Conservation (phyloP, 805 yeast species). For the Candida jianshihensis region DNA sequence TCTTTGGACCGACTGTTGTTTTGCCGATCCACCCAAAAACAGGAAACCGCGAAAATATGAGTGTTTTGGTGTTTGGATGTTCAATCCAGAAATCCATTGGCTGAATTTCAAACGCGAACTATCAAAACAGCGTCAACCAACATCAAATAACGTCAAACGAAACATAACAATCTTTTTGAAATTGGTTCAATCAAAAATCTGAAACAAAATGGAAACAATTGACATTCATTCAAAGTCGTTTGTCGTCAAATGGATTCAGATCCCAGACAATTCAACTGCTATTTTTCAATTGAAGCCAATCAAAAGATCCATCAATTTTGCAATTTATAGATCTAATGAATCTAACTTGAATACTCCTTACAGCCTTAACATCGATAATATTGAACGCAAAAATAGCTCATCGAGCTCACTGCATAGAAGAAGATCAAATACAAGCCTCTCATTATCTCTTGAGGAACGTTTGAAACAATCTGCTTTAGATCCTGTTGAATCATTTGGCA, state of each 20-base stretch:
- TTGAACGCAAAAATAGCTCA: slow-evolving; percentile 7
- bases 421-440: slow-evolving; percentile 31
- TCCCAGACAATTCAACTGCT: slow-evolving; percentile 57
- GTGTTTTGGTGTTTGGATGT: no score
- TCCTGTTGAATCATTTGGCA: slow-evolving; percentile 47
- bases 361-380: background rate
- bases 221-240: slow-evolving; percentile 88
- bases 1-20: no score
- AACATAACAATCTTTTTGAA: no score
- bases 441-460: slow-evolving; percentile 46
- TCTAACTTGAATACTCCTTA: slow-evolving; percentile 1
- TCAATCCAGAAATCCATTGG: no score
- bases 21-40: no score
- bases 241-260: slow-evolving; percentile 85
- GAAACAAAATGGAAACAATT: slow-evolving; percentile 92
- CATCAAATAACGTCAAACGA: background rate
- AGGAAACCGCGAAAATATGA: no score
- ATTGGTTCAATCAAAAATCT: no score
- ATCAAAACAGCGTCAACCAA: background rate
- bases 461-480: slow-evolving; percentile 47
- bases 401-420: slow-evolving; percentile 21
- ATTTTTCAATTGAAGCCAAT: slow-evolving; percentile 81
- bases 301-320: slow-evolving; percentile 47
- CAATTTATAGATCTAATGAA: slow-evolving; percentile 25
- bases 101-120: no score